Evolutionary conservation across 2,329 filamentous ascomycete genomes (phyloP).

Genomic region (Alternaria panax): DNA sequence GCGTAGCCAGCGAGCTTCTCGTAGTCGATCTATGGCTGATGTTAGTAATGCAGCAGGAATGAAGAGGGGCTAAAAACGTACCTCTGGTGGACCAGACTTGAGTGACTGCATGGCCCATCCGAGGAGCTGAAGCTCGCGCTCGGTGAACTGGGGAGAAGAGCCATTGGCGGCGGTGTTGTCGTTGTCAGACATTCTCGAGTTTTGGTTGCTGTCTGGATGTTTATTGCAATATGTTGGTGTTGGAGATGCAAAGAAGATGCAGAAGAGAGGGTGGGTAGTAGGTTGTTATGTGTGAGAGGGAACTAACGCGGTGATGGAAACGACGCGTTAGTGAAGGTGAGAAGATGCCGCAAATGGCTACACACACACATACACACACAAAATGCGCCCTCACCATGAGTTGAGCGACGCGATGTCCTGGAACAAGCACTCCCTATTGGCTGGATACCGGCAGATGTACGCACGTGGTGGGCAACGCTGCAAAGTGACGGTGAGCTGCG

Average conservation of each 20-base stretch:
- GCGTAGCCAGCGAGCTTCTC: slow-evolving; percentile 46
- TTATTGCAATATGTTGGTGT: neutral
- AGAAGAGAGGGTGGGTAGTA: neutral
- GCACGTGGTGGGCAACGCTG: neutral
- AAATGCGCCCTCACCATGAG: slow-evolving; percentile 12
- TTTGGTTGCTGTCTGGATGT: neutral
- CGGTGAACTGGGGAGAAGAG: slow-evolving; percentile 37
- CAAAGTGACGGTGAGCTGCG: slow-evolving; percentile 5
- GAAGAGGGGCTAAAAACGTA: slow-evolving; percentile 7
- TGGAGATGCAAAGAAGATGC: slow-evolving; percentile 1
- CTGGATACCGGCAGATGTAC: neutral
- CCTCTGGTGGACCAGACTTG: slow-evolving; percentile 48
- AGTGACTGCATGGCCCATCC: slow-evolving; percentile 48
- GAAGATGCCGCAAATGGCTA: slow-evolving; percentile 5
- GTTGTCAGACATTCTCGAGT: slow-evolving; percentile 36
- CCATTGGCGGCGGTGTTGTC: slow-evolving; percentile 16
- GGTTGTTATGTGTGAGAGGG: neutral
- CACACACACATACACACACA: neutral
- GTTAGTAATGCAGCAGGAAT: slow-evolving; percentile 9
- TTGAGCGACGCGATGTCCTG: neutral
- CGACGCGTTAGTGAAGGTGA: slow-evolving; percentile 23
- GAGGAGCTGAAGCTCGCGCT: slow-evolving; percentile 47
- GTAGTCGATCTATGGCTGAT: slow-evolving; percentile 45
- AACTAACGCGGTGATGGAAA: slow-evolving; percentile 11
- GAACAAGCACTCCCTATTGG: neutral